Conservation (phyloP, 495 filamentous ascomycete genomes). For the Penicillium canescens region DNA sequence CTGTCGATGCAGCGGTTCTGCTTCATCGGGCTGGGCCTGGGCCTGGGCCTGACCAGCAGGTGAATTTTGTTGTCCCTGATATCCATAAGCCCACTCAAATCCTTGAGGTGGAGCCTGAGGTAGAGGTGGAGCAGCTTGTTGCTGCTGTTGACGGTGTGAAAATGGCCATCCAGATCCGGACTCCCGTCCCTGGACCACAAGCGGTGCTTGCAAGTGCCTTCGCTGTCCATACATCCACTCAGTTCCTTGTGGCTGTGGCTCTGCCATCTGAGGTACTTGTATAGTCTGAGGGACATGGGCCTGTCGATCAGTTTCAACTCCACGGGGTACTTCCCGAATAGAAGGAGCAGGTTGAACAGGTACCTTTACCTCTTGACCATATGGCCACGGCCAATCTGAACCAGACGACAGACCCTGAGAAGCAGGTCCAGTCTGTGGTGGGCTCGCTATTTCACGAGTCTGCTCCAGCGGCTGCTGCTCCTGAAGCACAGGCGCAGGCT, state of each 20-base stretch:
- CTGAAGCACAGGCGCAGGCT: not conserved
- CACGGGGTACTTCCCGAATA: not conserved
- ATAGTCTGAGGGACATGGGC: not conserved
- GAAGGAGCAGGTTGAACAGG: too few relatives aligned
- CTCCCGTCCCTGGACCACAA: slow-evolving; percentile 6
- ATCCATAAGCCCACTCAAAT: not conserved
- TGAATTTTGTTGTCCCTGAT: too few relatives aligned
- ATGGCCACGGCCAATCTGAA: slow-evolving; percentile 9
- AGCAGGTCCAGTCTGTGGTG: not conserved
- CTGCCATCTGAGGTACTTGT: not conserved
- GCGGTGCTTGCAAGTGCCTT: not conserved
- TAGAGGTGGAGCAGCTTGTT: slow-evolving; percentile 5
- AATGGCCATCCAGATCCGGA: slow-evolving; percentile 9
- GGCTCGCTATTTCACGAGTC: not conserved
- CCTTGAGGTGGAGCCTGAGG: not conserved
- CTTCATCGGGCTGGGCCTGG: too few relatives aligned
- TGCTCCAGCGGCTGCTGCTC: slow-evolving; percentile 3
- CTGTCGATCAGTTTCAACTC: too few relatives aligned
- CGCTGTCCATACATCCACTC: not conserved
- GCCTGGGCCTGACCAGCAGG: too few relatives aligned
- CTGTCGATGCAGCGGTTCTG: not conserved
- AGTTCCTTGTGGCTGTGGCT: not conserved
- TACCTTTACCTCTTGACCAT: too few relatives aligned
- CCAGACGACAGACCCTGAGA: not conserved
- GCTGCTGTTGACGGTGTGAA: slow-evolving; percentile 5